A percentile compares a stretch with the other conserved stretches of the same genome.
Conservation (phyloP, 2,329 filamentous ascomycete genomes). For the Ascochyta rabiei region DNA sequence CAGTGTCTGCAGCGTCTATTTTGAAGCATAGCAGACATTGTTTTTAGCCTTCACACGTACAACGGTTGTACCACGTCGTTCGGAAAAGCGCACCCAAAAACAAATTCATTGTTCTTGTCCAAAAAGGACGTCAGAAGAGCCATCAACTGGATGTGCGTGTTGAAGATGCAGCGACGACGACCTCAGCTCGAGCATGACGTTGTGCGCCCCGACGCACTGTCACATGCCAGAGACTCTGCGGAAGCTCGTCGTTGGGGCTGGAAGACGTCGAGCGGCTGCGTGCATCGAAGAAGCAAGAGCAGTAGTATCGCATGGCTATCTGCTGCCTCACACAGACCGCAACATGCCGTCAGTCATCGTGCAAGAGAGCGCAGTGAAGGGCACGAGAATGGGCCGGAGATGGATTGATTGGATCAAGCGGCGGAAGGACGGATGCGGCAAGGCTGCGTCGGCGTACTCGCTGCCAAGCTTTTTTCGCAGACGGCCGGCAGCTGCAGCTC, state of each 20-base stretch:
- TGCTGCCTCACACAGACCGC: neutral
- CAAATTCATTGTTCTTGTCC: too few relatives aligned
- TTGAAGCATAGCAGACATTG: too few relatives aligned
- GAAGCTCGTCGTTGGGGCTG: neutral
- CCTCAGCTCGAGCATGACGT: conserved; percentile 5
- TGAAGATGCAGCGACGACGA: neutral
- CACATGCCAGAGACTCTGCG: conserved; percentile 5
- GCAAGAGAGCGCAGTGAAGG: neutral
- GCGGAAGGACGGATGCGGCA: conserved; percentile 28
- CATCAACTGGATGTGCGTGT: neutral
- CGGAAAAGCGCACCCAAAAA: too few relatives aligned
- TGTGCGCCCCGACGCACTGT: neutral
- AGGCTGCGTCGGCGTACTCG: conserved; percentile 28
- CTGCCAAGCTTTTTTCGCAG: conserved; percentile 44
- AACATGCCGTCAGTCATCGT: neutral
- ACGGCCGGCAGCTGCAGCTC: conserved; percentile 41
- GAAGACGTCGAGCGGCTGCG: neutral
- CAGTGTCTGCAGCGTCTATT: neutral
- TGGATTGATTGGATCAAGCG: conserved; percentile 22
- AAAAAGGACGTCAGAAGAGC: neutral
- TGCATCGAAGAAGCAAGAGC: neutral
- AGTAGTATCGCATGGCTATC: neutral
- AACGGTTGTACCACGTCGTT: too few relatives aligned
- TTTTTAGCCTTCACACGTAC: too few relatives aligned
- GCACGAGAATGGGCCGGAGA: conserved; percentile 13